A percentile compares a stretch with the other conserved stretches of the same genome.
phyloP scores from a whole-genome alignment of 2,329 filamentous ascomycete species.

The Fusarium continuum region DNA sequence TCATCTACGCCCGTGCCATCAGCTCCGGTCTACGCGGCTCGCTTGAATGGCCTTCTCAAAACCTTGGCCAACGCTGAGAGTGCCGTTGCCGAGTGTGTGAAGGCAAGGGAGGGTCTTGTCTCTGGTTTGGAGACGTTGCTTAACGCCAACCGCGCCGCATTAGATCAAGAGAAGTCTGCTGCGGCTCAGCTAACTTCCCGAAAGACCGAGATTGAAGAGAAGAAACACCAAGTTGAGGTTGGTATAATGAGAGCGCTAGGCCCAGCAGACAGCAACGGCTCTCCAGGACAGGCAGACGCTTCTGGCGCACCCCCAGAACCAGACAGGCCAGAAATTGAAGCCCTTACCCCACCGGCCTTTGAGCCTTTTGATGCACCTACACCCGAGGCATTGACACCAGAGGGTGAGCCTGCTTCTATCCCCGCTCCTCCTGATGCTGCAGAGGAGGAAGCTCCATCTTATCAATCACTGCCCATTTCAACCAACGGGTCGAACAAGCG shows the following conservation, averaged over 20 bases:
- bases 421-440: slow-evolving; percentile 15
- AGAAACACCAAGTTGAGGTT: slow-evolving; percentile 89
- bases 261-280: slow-evolving; percentile 62
- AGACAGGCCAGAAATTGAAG: slow-evolving; percentile 83
- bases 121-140: slow-evolving; percentile 84
- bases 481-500: slow-evolving; percentile 66
- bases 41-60: slow-evolving; percentile 89
- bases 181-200: slow-evolving; percentile 71
- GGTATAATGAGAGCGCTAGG: slow-evolving; percentile 87
- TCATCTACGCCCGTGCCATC: slow-evolving; percentile 74
- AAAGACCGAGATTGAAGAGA: slow-evolving; percentile 77
- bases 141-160: slow-evolving; percentile 73
- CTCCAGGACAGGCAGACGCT: slow-evolving; percentile 58
- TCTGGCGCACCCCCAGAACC: slow-evolving; percentile 64
- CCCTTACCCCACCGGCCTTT: slow-evolving; percentile 76
- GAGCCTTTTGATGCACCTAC: slow-evolving; percentile 37
- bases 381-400: slow-evolving; percentile 28
- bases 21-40: slow-evolving; percentile 89
- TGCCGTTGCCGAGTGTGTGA: slow-evolving; percentile 88
- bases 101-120: slow-evolving; percentile 81
- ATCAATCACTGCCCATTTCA: slow-evolving; percentile 60
- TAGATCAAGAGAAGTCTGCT: slow-evolving; percentile 75
- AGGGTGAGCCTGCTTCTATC: slow-evolving; percentile 27
- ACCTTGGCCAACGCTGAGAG: slow-evolving; percentile 87
- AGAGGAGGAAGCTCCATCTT: slow-evolving; percentile 57